These are phyloP conservation scores for Paragyromitra xinjiangensis DNA, from an alignment of 495 filamentous ascomycete species.

Conservation along the genomic window DNA sequence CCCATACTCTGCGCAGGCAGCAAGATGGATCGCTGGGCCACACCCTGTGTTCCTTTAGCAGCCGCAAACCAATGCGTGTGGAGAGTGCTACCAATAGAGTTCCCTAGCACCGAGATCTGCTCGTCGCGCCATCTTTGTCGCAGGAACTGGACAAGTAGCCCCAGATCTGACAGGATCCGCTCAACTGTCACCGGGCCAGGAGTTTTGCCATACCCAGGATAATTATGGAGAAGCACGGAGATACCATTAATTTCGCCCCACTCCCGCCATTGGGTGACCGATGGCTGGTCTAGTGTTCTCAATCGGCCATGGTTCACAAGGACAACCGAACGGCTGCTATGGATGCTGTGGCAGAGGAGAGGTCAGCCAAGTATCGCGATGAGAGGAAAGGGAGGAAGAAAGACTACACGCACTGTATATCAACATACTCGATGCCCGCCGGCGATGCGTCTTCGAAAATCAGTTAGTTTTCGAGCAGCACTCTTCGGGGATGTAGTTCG, in stretches of 20 bases:
- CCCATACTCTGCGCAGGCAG: conserved; percentile 15
- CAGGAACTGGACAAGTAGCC: conserved; percentile 14
- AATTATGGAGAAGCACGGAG: conserved; percentile 43
- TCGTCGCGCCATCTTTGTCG: conserved; percentile 1
- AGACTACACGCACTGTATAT: conserved; percentile 17
- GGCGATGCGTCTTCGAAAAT: background rate
- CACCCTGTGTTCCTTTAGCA: conserved; percentile 28
- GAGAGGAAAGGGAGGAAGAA: no score
- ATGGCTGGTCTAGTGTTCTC: conserved; percentile 30
- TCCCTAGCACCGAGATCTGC: conserved; percentile 31
- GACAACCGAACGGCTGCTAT: conserved; percentile 1
- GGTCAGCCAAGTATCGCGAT: background rate
- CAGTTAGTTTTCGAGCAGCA: background rate
- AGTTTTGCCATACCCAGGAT: conserved; percentile 41
- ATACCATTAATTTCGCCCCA: conserved; percentile 17
- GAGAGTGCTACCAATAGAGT: conserved; percentile 24
- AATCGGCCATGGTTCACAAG: conserved; percentile 33
- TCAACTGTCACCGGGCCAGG: conserved; percentile 29
- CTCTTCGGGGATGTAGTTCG: background rate
- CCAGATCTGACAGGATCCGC: conserved; percentile 29
- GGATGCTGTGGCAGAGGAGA: background rate
- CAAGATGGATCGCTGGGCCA: conserved; percentile 31
- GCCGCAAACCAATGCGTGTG: no score
- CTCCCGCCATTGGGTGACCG: conserved; percentile 27
- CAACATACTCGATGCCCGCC: conserved; percentile 39